phyloP scores from a whole-genome alignment of 78 protist genomes.

The Dictyostelium intermedium region DNA sequence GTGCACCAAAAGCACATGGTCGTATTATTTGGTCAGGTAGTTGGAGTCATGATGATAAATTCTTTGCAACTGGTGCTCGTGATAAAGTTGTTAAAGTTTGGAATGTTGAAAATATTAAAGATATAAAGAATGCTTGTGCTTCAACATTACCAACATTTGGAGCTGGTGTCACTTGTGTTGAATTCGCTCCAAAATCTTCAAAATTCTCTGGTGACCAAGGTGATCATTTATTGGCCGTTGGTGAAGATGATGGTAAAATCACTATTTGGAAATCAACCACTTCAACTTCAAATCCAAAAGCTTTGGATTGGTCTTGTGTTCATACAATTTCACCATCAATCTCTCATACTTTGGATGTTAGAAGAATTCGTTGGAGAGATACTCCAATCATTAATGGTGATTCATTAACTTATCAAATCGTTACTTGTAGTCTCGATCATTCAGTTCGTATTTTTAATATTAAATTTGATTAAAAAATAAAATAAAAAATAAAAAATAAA shows the following conservation, averaged over 20 bases:
- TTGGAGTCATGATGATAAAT: slow-evolving; percentile 66
- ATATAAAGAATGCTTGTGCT: neutral
- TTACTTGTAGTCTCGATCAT: slow-evolving; percentile 18
- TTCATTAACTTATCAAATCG: slow-evolving; percentile 23
- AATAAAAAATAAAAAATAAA: neutral
- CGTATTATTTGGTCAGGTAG: slow-evolving; percentile 79
- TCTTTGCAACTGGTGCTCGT: slow-evolving; percentile 82
- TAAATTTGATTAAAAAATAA: neutral
- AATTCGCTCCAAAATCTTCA: slow-evolving; percentile 37
- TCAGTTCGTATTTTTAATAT: slow-evolving; percentile 60
- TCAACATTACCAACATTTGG: slow-evolving; percentile 39
- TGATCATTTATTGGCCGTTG: slow-evolving; percentile 53
- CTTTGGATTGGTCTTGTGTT: slow-evolving; percentile 34
- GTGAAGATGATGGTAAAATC: slow-evolving; percentile 83
- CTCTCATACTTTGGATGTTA: slow-evolving; percentile 44
- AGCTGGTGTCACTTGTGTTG: slow-evolving; percentile 73
- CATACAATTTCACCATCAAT: neutral
- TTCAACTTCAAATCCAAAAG: neutral
- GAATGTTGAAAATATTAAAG: neutral
- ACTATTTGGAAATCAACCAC: slow-evolving; percentile 53
- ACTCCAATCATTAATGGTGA: neutral
- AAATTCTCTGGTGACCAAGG: neutral
- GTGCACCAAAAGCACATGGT: slow-evolving; percentile 72
- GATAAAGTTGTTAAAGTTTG: slow-evolving; percentile 71
- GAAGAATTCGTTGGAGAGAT: slow-evolving; percentile 77